phyloP scores from a whole-genome alignment of 768 basidiomycete genomes.

The Kwoniella botswanensis region DNA sequence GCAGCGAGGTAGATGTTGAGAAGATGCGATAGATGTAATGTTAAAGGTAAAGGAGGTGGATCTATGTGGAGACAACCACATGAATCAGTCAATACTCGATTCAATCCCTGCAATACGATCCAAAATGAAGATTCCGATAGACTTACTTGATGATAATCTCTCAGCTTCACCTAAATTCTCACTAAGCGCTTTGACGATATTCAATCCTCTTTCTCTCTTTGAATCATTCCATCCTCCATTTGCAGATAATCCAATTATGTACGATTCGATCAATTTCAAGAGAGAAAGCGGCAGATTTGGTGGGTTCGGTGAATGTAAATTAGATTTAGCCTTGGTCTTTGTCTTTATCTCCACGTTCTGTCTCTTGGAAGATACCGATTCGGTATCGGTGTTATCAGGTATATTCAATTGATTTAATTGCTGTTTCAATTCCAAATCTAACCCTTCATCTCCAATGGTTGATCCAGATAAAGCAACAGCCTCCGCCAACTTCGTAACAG shows the following conservation, averaged over 20 bases:
- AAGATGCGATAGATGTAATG: constrained; percentile 53
- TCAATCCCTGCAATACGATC: not conserved
- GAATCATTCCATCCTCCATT: constrained; percentile 51
- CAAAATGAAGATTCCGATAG: not conserved
- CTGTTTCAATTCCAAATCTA: constrained; percentile 38
- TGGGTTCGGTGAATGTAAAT: constrained; percentile 46
- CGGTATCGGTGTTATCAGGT: constrained; percentile 8
- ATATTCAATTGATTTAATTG: constrained; percentile 47
- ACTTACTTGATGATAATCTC: constrained; percentile 50
- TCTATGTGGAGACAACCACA: constrained; percentile 24
- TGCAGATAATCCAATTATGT: constrained; percentile 48
- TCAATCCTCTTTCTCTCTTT: constrained; percentile 51
- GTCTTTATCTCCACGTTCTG: no score
- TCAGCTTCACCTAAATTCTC: constrained; percentile 50
- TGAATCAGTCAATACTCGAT: constrained; percentile 1
- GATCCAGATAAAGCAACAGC: constrained; percentile 29
- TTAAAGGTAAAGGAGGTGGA: constrained; percentile 55
- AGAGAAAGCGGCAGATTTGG: constrained; percentile 52
- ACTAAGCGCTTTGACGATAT: constrained; percentile 42
- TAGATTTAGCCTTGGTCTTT: constrained; percentile 32
- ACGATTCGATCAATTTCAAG: constrained; percentile 51
- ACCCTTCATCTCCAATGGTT: constrained; percentile 3
- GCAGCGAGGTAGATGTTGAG: constrained; percentile 54
- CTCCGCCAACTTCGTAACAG: constrained; percentile 36
- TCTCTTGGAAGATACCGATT: no score